Evolutionary conservation across 1,284 basidiomycete species (phyloP).

Genomic region (Ustilago esculenta): DNA sequence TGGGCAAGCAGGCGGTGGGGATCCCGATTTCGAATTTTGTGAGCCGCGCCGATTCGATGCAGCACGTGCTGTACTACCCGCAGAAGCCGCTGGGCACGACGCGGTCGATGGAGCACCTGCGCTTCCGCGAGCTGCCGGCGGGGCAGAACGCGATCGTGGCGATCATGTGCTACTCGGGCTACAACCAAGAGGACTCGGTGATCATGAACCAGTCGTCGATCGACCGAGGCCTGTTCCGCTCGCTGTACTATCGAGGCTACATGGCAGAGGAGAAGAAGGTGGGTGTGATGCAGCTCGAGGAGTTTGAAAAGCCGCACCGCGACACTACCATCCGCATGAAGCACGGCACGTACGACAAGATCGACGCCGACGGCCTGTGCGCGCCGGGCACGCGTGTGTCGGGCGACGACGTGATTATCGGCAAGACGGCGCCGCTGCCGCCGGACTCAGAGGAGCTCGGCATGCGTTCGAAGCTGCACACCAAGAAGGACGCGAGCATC

Average conservation of each 20-base stretch:
- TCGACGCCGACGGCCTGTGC: constrained; percentile 94
- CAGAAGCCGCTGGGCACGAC: constrained; percentile 99
- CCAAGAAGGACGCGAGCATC: constrained; percentile 91
- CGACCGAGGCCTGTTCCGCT: constrained; percentile 96
- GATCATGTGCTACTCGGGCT: constrained; percentile 97
- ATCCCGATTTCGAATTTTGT: constrained; percentile 97
- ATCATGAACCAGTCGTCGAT: constrained; percentile 99
- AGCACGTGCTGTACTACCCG: constrained; percentile 96
- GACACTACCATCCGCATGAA: constrained; percentile 96
- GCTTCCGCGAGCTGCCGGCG: constrained; percentile 95
- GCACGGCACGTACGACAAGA: constrained; percentile 97
- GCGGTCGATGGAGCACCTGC: constrained; percentile 97
- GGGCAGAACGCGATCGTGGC: constrained; percentile 99
- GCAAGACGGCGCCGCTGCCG: constrained; percentile 96
- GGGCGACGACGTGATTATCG: constrained; percentile 98
- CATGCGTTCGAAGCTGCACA: constrained; percentile 89
- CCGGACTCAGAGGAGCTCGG: constrained; percentile 96
- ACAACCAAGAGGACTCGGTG: constrained; percentile 99
- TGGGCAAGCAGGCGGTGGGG: constrained; percentile 64
- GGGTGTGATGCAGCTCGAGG: constrained; percentile 81
- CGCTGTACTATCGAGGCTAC: constrained; percentile 97
- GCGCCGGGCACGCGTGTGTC: constrained; percentile 93
- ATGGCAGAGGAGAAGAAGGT: constrained; percentile 97
- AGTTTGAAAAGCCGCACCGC: constrained; percentile 95
- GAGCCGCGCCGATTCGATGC: constrained; percentile 73